Percentiles rank a stretch among this genome's conserved stretches.
Conservation (phyloP, 371 early-diverging fungal species). For the Lichtheimia hyalospora region DNA sequence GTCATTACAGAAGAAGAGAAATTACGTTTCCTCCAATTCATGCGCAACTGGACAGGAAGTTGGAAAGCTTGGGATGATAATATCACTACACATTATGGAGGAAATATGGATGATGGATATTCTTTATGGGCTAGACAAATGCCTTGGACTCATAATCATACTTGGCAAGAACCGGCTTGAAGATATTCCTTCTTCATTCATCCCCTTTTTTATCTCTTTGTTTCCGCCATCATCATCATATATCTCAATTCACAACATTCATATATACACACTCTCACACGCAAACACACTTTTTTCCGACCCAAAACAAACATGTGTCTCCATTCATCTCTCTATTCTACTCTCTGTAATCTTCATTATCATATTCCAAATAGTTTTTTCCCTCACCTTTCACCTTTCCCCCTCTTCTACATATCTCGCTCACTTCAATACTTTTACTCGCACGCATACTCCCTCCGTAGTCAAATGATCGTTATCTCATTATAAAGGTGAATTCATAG, state of each 20-base stretch:
- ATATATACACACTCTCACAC: background rate
- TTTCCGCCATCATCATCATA: slow-evolving; percentile 3
- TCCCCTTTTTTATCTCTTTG: background rate
- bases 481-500: no score
- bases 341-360: background rate
- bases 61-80: slow-evolving; percentile 29
- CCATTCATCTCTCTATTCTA: background rate
- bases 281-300: background rate
- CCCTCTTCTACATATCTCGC: background rate
- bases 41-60: slow-evolving; percentile 49
- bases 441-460: no score
- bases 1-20: slow-evolving; percentile 45
- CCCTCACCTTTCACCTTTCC: background rate
- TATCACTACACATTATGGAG: background rate
- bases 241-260: background rate
- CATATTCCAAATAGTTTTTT: background rate
- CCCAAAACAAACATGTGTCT: background rate
- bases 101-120: background rate
- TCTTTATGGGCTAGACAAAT: slow-evolving; percentile 39
- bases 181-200: background rate
- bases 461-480: no score
- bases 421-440: no score
- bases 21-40: slow-evolving; percentile 39
- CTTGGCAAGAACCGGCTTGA: slow-evolving; percentile 1
- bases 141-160: slow-evolving; percentile 22